Percentiles rank a stretch among this genome's conserved stretches.
Conservation (phyloP, 2,329 filamentous ascomycete species). For the Celoporthe dispersa region DNA sequence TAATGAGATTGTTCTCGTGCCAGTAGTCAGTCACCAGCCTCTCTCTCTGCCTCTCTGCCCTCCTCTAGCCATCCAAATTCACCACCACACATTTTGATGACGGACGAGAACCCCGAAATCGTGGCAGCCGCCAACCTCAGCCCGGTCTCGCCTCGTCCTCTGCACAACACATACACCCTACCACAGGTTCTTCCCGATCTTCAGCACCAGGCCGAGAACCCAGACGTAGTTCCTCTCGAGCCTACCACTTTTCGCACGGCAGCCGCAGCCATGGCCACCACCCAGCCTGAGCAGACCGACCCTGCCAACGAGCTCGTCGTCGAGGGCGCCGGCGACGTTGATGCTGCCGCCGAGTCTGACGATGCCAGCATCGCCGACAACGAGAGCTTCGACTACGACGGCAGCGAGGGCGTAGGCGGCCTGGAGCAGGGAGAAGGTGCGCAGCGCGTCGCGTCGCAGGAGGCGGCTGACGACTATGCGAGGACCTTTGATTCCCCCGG, state of each 20-base stretch:
- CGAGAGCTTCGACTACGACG: slow-evolving; percentile 54
- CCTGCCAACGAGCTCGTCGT: slow-evolving; percentile 38
- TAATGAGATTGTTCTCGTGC: not conserved
- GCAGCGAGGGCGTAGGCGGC: slow-evolving; percentile 40
- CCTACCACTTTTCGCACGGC: slow-evolving; percentile 41
- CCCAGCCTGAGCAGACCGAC: slow-evolving; percentile 31
- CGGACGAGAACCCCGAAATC: slow-evolving; percentile 48
- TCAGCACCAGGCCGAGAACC: slow-evolving; percentile 56
- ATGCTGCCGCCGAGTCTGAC: slow-evolving; percentile 38
- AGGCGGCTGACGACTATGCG: slow-evolving; percentile 54
- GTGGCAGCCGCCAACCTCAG: slow-evolving; percentile 59
- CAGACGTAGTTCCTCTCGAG: slow-evolving; percentile 42
- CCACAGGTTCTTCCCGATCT: slow-evolving; percentile 52
- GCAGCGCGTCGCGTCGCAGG: slow-evolving; percentile 33
- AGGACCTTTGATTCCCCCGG: slow-evolving; percentile 56
- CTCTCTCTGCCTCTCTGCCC: not conserved
- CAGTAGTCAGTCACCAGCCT: slow-evolving; percentile 10
- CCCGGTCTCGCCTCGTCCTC: slow-evolving; percentile 54
- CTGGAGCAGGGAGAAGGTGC: slow-evolving; percentile 37
- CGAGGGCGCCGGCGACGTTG: slow-evolving; percentile 29
- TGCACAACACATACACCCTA: slow-evolving; percentile 47
- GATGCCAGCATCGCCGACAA: slow-evolving; percentile 47
- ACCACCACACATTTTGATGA: slow-evolving; percentile 45
- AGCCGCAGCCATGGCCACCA: slow-evolving; percentile 35
- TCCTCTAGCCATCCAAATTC: slow-evolving; percentile 11